A percentile compares a stretch with the other conserved stretches of the same genome.
Evolutionary conservation across 495 filamentous ascomycete genomes (phyloP).

Genomic region (Podospora bellae-mahoneyi): DNA sequence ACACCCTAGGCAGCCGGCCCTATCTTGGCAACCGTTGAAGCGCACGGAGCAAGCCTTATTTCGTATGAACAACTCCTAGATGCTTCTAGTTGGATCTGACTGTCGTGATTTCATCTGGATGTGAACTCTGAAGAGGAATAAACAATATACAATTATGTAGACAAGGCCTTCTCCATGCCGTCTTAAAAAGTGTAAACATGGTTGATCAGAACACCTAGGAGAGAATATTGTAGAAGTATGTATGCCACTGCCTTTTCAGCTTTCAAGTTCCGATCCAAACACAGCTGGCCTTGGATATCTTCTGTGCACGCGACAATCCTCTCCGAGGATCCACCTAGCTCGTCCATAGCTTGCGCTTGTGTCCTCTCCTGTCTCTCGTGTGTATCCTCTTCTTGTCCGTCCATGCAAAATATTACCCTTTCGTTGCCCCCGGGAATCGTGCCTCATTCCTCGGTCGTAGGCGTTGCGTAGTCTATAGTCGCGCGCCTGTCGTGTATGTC

Average conservation of each 20-base stretch:
- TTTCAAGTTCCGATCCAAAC: not conserved
- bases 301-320: too few relatives aligned
- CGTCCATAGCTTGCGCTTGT: too few relatives aligned
- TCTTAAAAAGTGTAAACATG: not conserved
- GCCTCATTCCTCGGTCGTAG: conserved; percentile 20
- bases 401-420: not conserved
- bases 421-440: conserved; percentile 1
- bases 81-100: too few relatives aligned
- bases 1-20: not conserved
- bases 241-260: not conserved
- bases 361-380: not conserved
- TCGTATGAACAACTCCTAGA: too few relatives aligned
- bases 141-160: not conserved
- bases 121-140: not conserved
- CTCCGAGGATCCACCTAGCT: too few relatives aligned
- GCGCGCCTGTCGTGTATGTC: conserved; percentile 18
- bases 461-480: not conserved
- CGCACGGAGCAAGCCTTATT: not conserved
- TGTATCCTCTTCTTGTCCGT: not conserved
- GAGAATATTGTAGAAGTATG: not conserved
- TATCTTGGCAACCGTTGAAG: not conserved
- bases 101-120: not conserved
- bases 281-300: not conserved
- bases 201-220: not conserved
- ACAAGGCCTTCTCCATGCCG: not conserved